Conservation (phyloP, 441 rosid genomes). For the Populus trichocarpa region DNA sequence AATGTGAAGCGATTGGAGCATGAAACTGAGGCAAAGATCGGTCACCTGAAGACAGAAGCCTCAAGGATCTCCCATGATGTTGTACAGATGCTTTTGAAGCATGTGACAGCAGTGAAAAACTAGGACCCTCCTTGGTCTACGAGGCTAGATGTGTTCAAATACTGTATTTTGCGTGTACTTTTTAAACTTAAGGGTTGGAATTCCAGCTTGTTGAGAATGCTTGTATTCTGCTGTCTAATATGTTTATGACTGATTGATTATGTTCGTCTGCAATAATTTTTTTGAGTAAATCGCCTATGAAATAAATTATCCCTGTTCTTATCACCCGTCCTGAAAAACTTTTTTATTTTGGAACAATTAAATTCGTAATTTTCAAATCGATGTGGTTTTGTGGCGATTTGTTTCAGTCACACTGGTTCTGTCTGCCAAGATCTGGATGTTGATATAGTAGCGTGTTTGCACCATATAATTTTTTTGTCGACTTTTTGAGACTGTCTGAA, state of each 20-base stretch:
- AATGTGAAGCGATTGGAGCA: slow-evolving; percentile 85
- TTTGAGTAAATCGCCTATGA: neutral
- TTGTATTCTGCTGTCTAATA: slow-evolving; percentile 7
- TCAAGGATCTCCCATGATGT: slow-evolving; percentile 62
- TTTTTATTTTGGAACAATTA: neutral
- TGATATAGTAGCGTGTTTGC: neutral
- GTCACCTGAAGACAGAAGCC: slow-evolving; percentile 53
- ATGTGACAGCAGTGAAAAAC: slow-evolving; percentile 65
- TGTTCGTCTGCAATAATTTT: slow-evolving; percentile 18
- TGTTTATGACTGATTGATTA: slow-evolving; percentile 7
- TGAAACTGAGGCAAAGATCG: slow-evolving; percentile 73
- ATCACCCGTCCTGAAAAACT: neutral
- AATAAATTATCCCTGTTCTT: neutral
- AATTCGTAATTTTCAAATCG: neutral
- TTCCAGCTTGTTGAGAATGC: slow-evolving; percentile 9
- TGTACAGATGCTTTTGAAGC: slow-evolving; percentile 67
- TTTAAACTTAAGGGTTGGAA: neutral
- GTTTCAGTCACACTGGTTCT: neutral
- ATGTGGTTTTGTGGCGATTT: neutral
- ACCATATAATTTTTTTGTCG: neutral
- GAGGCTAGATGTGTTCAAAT: neutral
- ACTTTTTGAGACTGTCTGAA: neutral
- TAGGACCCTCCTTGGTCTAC: slow-evolving; percentile 23
- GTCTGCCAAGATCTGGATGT: neutral
- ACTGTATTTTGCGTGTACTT: neutral